Evolutionary conservation across 805 yeast species (phyloP), one percentile per base, ranked within the genome.

Genomic region (Ogataea trehaloabstinens): DNA sequence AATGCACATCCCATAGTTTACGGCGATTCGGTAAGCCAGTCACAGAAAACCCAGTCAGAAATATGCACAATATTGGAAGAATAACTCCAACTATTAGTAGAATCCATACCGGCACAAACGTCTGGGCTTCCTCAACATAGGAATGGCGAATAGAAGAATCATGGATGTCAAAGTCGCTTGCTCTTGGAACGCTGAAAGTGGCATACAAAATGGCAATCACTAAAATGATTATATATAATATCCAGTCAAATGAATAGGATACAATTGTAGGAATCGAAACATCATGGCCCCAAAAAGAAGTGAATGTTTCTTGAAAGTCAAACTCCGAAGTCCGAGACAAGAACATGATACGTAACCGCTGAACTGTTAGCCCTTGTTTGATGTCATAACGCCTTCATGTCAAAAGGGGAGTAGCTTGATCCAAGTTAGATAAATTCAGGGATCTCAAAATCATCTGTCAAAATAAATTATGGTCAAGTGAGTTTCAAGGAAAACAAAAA

Each of bases 1-100:
- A 50, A 39, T 64, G 67, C 1, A 69, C 48, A 42, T 72, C 74
- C 77, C 77, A 71, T 0, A 60, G 15, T 35, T 59, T 61, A 35
- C 66, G 44, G 2, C 46, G 25, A 6, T 37, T 27, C 2, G 52
- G 51, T 2, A 42, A 27, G 24, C 56, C 45, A 3, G 56, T 44
- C 6, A 47, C 46, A 0, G 57, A 27, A 16, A 46, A 42, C 4
- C 55, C 49, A 5, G 55, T 33, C 2, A 51, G 3, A 2, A 57
- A 12, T 10, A 64, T 50, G n/a, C 57, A 55, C 2, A 64, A 4
- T 2, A 64, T 20, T 0, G 78, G 76, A 0, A 63, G 16, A 0
- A 60, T 41, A 4, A 66, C 39, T 0, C 64, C 50, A 4, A 67
- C 37, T 2, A 54, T 11, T 0, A 71, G 24, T 27, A 71, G 48